Conservation (phyloP, 805 yeast genomes). For the Schizosaccharomyces osmophilus region DNA sequence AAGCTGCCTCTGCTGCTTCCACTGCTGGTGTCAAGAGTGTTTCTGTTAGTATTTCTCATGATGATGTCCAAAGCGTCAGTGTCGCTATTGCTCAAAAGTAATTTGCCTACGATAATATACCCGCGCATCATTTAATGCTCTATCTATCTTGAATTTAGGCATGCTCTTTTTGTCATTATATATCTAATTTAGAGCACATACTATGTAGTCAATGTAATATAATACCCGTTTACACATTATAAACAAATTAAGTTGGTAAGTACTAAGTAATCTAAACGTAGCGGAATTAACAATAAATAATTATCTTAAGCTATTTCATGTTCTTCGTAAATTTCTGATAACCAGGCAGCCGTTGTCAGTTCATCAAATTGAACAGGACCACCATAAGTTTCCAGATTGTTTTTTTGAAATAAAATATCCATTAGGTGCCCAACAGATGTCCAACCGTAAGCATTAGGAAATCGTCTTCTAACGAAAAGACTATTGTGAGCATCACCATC, state of each 20-base stretch:
- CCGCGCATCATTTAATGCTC: not conserved
- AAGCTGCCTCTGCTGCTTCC: conserved; percentile 50
- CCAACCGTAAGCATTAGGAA: conserved; percentile 85
- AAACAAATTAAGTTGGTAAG: too few species aligned
- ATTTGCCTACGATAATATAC: not conserved
- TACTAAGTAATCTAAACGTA: too few species aligned
- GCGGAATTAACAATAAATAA: too few species aligned
- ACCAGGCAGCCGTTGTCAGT: not conserved
- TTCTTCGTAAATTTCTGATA: not conserved
- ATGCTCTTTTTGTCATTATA: not conserved
- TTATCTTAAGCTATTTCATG: not conserved
- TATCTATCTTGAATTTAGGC: not conserved
- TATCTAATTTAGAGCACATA: not conserved
- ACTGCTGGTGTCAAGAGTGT: conserved; percentile 44
- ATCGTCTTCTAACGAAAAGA: conserved; percentile 65
- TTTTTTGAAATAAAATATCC: conserved; percentile 22
- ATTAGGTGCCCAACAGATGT: conserved; percentile 69
- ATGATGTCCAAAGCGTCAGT: conserved; percentile 91
- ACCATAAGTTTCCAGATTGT: conserved; percentile 4
- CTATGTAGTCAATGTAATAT: not conserved
- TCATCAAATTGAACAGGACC: not conserved
- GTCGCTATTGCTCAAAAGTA: conserved; percentile 40
- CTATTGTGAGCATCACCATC: conserved; percentile 91
- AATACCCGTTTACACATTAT: too few species aligned
- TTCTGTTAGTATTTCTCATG: conserved; percentile 82